Percentiles rank a stretch among this genome's conserved stretches.
phyloP scores from a whole-genome alignment of 176 grass and related monocot species.

The Chrysopogon serrulatus region DNA sequence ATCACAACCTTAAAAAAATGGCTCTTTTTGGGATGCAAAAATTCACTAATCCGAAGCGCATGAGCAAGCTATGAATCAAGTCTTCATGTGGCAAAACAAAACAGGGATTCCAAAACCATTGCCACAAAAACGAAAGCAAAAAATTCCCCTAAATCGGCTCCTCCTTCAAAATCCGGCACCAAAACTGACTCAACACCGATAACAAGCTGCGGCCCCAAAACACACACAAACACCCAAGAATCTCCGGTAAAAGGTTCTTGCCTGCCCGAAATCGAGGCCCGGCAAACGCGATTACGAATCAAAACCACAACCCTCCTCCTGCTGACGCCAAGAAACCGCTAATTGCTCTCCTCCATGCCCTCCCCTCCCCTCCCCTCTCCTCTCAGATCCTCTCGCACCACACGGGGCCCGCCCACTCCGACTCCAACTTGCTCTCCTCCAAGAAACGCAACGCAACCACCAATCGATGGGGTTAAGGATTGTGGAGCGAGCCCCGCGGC shows the following conservation, averaged over 20 bases:
- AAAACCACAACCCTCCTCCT: not conserved
- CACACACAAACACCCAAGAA: not conserved
- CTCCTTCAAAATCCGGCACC: not conserved
- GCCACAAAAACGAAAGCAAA: not conserved
- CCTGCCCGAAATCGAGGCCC: conserved; percentile 12
- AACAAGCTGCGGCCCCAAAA: not conserved
- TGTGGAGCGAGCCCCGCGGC: not conserved
- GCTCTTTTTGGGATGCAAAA: not conserved
- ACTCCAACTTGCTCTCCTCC: not conserved
- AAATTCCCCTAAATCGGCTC: not conserved
- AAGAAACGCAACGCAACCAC: conserved; percentile 10
- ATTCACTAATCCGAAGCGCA: not conserved
- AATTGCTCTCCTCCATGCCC: conserved; percentile 19
- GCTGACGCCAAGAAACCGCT: not conserved
- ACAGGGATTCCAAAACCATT: conserved; percentile 8
- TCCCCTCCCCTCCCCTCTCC: too few species aligned
- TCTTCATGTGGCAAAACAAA: not conserved
- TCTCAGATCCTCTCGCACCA: not conserved
- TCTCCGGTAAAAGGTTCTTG: not conserved
- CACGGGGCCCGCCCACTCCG: not conserved
- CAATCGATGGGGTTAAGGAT: not conserved
- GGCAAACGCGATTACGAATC: not conserved
- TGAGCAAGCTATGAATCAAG: not conserved
- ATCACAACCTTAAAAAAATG: not conserved
- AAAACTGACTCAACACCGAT: not conserved